These are phyloP conservation scores for Diophrys sp. DNA, from an alignment of 73 alveolate species.

Conservation along the genomic window DNA sequence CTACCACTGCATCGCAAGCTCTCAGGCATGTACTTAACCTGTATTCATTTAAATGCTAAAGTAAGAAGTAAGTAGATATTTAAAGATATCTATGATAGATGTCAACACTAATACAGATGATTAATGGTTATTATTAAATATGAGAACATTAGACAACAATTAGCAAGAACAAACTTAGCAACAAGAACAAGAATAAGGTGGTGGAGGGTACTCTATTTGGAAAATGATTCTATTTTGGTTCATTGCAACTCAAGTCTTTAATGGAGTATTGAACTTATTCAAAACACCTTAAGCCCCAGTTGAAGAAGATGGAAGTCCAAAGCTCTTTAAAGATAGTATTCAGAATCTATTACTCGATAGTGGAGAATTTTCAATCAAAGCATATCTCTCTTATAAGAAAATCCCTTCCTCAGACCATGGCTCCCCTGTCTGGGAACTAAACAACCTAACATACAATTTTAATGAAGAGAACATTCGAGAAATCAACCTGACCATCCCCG, in stretches of 20 bases:
- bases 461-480: conserved; percentile 23
- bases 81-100: too few species aligned
- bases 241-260: conserved; percentile 9
- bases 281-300: conserved; percentile 8
- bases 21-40: too few species aligned
- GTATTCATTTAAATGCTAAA: too few species aligned
- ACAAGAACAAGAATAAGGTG: conserved; percentile 9
- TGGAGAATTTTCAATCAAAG: conserved; percentile 9
- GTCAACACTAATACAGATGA: too few species aligned
- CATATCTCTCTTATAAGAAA: conserved; percentile 8
- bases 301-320: conserved; percentile 2
- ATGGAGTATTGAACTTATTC: not conserved
- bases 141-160: too few species aligned
- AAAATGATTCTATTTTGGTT: not conserved
- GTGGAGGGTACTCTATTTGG: conserved; percentile 9
- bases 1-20: not conserved
- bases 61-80: too few species aligned
- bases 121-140: too few species aligned
- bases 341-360: conserved; percentile 18
- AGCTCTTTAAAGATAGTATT: not conserved
- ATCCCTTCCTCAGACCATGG: not conserved
- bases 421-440: not conserved
- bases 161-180: not conserved
- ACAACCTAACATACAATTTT: conserved; percentile 26
- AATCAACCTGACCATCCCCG: conserved; percentile 41